Evolutionary conservation across 139 green algal genomes (phyloP), one percentile per base, ranked within the genome.

Genomic region (Volvox reticuliferus): DNA sequence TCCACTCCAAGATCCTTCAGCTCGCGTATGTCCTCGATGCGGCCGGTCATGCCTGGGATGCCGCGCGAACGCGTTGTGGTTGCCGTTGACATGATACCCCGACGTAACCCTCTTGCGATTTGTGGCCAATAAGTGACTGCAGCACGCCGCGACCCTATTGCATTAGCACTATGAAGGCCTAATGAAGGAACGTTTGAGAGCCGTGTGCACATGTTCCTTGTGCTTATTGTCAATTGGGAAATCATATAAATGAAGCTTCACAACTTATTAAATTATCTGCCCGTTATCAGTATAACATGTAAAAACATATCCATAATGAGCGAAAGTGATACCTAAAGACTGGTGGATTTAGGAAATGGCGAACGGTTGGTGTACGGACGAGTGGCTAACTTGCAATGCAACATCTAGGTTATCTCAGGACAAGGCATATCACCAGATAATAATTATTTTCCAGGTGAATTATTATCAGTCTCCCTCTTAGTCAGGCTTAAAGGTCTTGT

Each of bases 1-100:
- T 89, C 71, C 13, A 89, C 67, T 19, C 85, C 85, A 24, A 82
- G 69, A 30, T 89, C n/a, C 22, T 71, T 82, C 0, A 89, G 85
- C 37, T 89, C 85, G 1, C 50, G 62, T 1, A 89, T 89, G 21
- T 89, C 84, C 14, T 81, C 84, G 1, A 89, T 37, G 0, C 67
- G 84, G 16, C 67, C 79, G 12, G 36, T 44, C 28, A 68, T 65
- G 2, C 33, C 35, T 28, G 82, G 82, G 13, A 88, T n/a, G 63
- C 82, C 65, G 22, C 65, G 21, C 12, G 78, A 18, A 22, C 65
- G 35, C 33, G 63, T 79, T 1, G 82, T 67, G 21, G 63, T 55
- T 19, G 82, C 82, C 6, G 63, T 62, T 5, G 71, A 24, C 33
- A 88, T 75, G 33, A 88, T 21, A 62, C 63, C 65, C 3, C 82